Base-by-base conservation (phyloP, 176 grass and related monocot species). In the Areca catechu region DNA sequence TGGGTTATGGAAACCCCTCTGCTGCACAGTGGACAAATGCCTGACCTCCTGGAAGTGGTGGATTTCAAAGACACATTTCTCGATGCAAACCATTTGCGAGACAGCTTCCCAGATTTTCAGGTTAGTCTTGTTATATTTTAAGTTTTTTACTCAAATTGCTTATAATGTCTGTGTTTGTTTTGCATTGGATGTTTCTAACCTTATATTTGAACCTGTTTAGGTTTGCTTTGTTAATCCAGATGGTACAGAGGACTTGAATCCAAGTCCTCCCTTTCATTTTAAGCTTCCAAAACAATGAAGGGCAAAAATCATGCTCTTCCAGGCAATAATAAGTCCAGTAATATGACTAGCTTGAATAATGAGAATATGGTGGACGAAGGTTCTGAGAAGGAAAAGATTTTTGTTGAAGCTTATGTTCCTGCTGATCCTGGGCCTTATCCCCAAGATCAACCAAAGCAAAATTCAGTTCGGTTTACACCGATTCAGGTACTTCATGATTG, bases 31-130 rank as follows among this genome's bases (percentile, higher is more conserved):
- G 93, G 93, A 71, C 28, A 74, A 88, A 92, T 91, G 93, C 84
- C 83, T 50, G 78, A 92, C 79, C 77, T 92, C 76, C 63, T 97
- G 72, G 73, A 88, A 72, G 71, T 71, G 30, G 87, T 92, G 63
- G 93, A 97, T 82, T 97, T 97, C 72, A 97, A 97, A 73, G 93
- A 97, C 64, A 92, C 93, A 77, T 97, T 97, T 80, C 75, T 97
- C 54, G 87, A 91, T 85, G 83, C 81, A 48, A 61, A 60, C 6
- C 87, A 97, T 83, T 78, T 92, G 24, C 30, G 54, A 58, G 80
- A 92, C 75, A 82, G 93, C 63, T 97, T 92, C 71, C 87, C 77
- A 57, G 69, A 80, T 82, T 91, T 75, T 56, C 54, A 97, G 87
- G 93, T 97, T 88, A 80, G 61, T 22, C n/a, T 54, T 71, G 30